Percentiles rank a stretch among this genome's conserved stretches.
Conservation (phyloP, 495 filamentous ascomycete genomes). For the Lasiosphaeriaceae sp. region DNA sequence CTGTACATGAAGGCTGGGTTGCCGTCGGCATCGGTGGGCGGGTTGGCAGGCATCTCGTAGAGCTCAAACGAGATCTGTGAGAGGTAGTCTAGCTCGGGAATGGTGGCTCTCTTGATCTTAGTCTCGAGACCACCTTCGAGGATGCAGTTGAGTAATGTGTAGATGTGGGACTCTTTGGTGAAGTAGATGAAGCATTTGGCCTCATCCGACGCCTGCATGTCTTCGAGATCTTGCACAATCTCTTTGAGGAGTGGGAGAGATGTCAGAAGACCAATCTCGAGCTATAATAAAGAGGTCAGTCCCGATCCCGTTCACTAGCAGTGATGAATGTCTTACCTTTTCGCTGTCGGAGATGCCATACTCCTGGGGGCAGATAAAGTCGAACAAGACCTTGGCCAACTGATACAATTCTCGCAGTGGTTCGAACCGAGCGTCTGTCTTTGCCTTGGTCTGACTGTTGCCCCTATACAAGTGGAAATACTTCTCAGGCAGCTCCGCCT, state of each 20-base stretch:
- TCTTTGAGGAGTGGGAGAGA: slow-evolving; percentile 89
- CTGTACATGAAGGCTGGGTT: slow-evolving; percentile 74
- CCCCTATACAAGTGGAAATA: slow-evolving; percentile 88
- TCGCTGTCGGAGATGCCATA: slow-evolving; percentile 92
- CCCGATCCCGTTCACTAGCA: not conserved
- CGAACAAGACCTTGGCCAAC: slow-evolving; percentile 89
- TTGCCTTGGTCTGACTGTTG: slow-evolving; percentile 70
- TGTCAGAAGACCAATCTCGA: slow-evolving; percentile 94
- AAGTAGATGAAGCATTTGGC: slow-evolving; percentile 98
- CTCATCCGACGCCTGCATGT: slow-evolving; percentile 88
- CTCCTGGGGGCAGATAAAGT: slow-evolving; percentile 97
- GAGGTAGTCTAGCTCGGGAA: slow-evolving; percentile 97
- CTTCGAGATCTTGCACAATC: slow-evolving; percentile 94
- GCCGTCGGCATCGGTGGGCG: slow-evolving; percentile 38
- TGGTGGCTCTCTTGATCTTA: slow-evolving; percentile 82
- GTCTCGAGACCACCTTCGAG: slow-evolving; percentile 93
- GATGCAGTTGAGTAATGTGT: slow-evolving; percentile 96
- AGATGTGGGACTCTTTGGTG: slow-evolving; percentile 98
- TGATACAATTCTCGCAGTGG: slow-evolving; percentile 90
- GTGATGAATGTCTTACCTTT: slow-evolving; percentile 48
- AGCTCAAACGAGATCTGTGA: slow-evolving; percentile 96
- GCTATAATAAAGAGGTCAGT: slow-evolving; percentile 27
- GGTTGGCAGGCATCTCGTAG: slow-evolving; percentile 84
- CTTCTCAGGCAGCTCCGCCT: slow-evolving; percentile 51
- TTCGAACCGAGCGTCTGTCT: slow-evolving; percentile 77